These are phyloP conservation scores for Penicillium robsamsonii DNA, from an alignment of 495 filamentous ascomycete genomes.

Conservation along the genomic window DNA sequence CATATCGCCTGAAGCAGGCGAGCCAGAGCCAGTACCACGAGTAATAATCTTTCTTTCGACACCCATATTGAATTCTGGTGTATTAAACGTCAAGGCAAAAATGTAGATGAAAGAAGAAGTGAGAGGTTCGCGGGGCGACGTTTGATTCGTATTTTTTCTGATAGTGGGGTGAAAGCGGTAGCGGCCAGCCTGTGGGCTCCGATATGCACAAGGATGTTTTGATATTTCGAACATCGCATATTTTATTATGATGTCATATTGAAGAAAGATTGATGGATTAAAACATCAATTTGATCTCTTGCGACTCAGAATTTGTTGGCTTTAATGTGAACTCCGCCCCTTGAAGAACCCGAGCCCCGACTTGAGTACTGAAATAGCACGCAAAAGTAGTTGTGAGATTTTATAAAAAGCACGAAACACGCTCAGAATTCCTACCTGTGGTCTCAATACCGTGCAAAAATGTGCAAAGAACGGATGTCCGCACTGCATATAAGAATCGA, in stretches of 20 bases:
- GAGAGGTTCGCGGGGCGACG: conserved; percentile 7
- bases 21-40: conserved; percentile 52
- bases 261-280: too few relatives aligned
- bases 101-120: background rate
- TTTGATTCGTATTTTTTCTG: conserved; percentile 11
- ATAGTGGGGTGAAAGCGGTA: conserved; percentile 5
- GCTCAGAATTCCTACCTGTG: background rate
- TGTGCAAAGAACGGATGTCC: background rate
- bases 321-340: too few relatives aligned
- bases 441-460: background rate
- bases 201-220: background rate
- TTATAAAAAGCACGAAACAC: background rate
- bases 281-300: too few relatives aligned
- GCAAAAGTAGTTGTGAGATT: too few relatives aligned
- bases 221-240: background rate
- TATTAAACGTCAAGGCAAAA: background rate
- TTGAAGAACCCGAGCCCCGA: too few relatives aligned
- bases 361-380: too few relatives aligned
- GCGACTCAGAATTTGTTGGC: too few relatives aligned
- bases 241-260: background rate
- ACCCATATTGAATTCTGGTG: conserved; percentile 48
- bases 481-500: background rate
- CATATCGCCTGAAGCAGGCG: conserved; percentile 59
- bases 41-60: conserved; percentile 46
- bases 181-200: background rate